These are phyloP conservation scores for Mimosa pudica DNA, from an alignment of 306 rosid species.

Conservation along the genomic window DNA sequence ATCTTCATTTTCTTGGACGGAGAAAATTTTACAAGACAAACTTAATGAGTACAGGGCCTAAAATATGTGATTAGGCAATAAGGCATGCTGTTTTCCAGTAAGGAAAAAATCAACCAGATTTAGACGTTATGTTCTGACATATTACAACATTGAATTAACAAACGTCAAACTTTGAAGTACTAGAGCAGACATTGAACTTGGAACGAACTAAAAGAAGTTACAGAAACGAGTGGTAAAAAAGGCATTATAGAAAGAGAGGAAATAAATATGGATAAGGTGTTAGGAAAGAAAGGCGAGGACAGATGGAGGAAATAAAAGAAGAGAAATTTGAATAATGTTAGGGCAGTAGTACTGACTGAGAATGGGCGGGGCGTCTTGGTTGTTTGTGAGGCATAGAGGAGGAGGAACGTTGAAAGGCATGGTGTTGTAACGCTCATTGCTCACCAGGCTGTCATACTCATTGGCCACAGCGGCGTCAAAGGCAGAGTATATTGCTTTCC, in stretches of 20 bases:
- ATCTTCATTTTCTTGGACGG: neutral
- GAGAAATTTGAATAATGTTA: neutral
- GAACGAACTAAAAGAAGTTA: neutral
- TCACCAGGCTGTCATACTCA: constrained; percentile 60
- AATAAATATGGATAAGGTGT: neutral
- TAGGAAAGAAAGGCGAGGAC: neutral
- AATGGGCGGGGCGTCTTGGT: constrained; percentile 41
- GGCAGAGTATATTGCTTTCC: constrained; percentile 57
- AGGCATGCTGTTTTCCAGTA: neutral
- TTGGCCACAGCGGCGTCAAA: constrained; percentile 52
- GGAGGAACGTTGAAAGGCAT: constrained; percentile 30
- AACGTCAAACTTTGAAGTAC: neutral
- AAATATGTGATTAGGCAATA: neutral
- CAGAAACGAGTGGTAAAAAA: neutral
- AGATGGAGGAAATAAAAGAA: neutral
- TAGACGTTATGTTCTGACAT: neutral
- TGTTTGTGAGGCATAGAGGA: constrained; percentile 41
- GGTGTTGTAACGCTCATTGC: constrained; percentile 43
- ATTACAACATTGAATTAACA: neutral
- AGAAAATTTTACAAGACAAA: neutral
- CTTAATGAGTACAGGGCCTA: neutral
- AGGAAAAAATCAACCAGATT: neutral
- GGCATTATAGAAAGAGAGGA: neutral
- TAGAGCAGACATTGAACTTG: neutral
- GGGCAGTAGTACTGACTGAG: constrained; percentile 40